These are phyloP conservation scores for Sporothrix phasma DNA, from an alignment of 2,329 filamentous ascomycete species.

Conservation along the genomic window DNA sequence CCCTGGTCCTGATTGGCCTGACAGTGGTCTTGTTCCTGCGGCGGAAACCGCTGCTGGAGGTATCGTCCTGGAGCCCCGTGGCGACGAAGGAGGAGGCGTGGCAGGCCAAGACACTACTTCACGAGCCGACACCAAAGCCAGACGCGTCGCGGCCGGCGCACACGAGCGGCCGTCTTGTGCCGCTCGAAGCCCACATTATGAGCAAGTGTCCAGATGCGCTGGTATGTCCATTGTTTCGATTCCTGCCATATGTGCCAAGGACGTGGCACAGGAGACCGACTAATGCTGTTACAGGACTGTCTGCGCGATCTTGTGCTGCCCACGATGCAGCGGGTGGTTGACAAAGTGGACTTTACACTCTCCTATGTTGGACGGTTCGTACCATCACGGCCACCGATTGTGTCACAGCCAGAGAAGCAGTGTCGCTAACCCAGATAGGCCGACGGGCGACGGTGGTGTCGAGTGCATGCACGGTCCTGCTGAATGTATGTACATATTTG, in stretches of 20 bases:
- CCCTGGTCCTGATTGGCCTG: constrained; percentile 12
- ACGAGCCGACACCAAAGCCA: not conserved
- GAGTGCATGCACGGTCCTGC: constrained; percentile 79
- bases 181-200: constrained; percentile 92
- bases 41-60: constrained; percentile 2
- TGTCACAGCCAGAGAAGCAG: not conserved
- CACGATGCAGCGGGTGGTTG: constrained; percentile 68
- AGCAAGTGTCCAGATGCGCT: constrained; percentile 89
- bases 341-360: constrained; percentile 83
- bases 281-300: constrained; percentile 46
- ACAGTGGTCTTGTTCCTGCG: constrained; percentile 14
- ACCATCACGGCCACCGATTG: not conserved
- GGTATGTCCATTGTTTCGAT: constrained; percentile 26
- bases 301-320: constrained; percentile 73
- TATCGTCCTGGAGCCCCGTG: not conserved
- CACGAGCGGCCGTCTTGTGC: constrained; percentile 40
- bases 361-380: constrained; percentile 69
- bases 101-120: not conserved
- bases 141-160: constrained; percentile 7
- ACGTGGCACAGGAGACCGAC: not conserved
- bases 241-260: not conserved
- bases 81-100: not conserved
- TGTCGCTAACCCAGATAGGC: constrained; percentile 32
- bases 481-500: constrained; percentile 49
- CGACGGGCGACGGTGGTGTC: constrained; percentile 69